These are phyloP conservation scores for Brassica napus DNA, from an alignment of 345 rosid genomes.

Conservation along the genomic window DNA sequence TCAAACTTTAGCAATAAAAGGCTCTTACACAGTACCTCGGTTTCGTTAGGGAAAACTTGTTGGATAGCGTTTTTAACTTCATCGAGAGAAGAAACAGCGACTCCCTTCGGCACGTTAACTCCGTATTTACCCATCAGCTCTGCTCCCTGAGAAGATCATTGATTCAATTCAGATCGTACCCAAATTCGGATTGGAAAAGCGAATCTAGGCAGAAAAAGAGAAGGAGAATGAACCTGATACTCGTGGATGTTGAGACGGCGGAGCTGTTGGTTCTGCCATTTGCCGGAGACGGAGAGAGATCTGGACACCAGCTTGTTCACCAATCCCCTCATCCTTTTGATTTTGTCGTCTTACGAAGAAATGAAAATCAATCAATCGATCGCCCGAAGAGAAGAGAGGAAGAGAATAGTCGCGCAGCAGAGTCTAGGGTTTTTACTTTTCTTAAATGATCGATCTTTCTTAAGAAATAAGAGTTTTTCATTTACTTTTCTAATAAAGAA, in stretches of 20 bases:
- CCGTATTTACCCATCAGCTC: constrained; percentile 94
- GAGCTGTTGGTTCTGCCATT: constrained; percentile 93
- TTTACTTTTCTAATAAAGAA: too few relatives aligned
- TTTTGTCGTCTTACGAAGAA: background rate
- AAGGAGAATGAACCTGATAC: constrained; percentile 39
- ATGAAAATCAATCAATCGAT: background rate
- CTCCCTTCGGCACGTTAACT: constrained; percentile 86
- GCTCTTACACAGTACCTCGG: constrained; percentile 51
- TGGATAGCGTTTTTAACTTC: constrained; percentile 62
- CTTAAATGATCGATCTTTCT: background rate
- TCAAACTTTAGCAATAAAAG: too few relatives aligned
- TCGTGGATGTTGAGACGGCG: constrained; percentile 98
- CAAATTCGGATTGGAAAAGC: too few relatives aligned
- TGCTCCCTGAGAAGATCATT: constrained; percentile 60
- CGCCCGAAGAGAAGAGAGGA: background rate
- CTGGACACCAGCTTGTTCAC: constrained; percentile 72
- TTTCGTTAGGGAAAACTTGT: constrained; percentile 65
- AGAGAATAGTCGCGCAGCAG: too few relatives aligned
- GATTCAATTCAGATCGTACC: too few relatives aligned
- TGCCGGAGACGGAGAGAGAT: constrained; percentile 77
- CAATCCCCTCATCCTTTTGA: constrained; percentile 63
- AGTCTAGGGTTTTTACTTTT: constrained; percentile 13
- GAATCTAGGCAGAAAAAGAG: constrained; percentile 9
- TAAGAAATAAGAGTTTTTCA: too few relatives aligned
- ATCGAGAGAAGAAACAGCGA: constrained; percentile 69